Evolutionary conservation across 371 early-diverging fungal genomes (phyloP), one percentile per base, ranked within the genome.

Genomic region (Zychaea mexicana): DNA sequence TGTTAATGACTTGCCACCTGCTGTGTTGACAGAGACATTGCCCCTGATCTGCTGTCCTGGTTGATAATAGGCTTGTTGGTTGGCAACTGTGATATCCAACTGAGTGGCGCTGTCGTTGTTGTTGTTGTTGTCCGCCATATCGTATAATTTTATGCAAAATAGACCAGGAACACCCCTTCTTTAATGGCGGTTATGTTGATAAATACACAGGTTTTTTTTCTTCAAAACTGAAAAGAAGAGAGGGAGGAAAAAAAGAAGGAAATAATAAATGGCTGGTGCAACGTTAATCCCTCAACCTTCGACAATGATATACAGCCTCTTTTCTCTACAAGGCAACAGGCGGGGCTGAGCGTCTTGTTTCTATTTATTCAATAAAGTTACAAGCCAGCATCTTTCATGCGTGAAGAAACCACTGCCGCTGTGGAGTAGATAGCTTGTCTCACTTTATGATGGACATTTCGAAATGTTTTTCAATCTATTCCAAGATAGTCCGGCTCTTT

Each of bases 21-120:
- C 38, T 38, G 36, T 45, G 3, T 21, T 2, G 22, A 58, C 22
- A 9, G 59, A 26, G 9, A 58, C 45, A 13, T 38, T 22, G 31
- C 59, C 59, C n/a, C 19, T 39, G 36, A 58, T 38, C 26, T 38
- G 59, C 3, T 58, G 30, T 5, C 59, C 59, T 17, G 59, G 59
- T 33, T 30, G 56, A 56, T 56, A 56, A 36, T 56, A 49, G 24
- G 49, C 9, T 49, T 49, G 49, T 49, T 6, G 21, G 49, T 49
- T 24, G 26, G 7, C 12, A 49, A 49, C n/a, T 12, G 49, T 8
- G 7, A 49, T 49, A 22, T 49, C 6, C 6, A 49, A 2, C 13
- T 49, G 49, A 49, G 49, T 49, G n/a, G n/a, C n/a, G n/a, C n/a
- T n/a, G n/a, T n/a, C n/a, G 24, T 49, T 36, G 15, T 36, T 42